These are phyloP conservation scores for Bipolaris zeicola DNA, from an alignment of 2,329 filamentous ascomycete species.

Conservation along the genomic window DNA sequence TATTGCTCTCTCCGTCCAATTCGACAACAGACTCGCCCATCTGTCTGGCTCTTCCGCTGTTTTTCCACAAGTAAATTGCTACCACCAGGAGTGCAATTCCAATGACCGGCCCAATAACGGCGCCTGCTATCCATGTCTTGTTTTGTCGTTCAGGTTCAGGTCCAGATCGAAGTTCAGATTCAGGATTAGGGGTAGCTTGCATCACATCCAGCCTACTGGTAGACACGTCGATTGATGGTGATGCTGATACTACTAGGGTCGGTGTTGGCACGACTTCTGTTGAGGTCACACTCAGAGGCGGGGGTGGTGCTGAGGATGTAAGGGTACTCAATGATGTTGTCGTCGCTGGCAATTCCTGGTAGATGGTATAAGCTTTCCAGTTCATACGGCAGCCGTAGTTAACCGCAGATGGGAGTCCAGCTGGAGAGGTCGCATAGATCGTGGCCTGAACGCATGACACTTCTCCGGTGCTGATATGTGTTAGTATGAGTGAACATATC, in stretches of 20 bases:
- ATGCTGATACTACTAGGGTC: background rate
- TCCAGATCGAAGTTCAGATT: background rate
- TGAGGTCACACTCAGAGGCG: background rate
- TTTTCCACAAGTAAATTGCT: background rate
- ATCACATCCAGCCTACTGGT: background rate
- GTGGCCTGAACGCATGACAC: constrained; percentile 3
- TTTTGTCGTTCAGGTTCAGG: background rate
- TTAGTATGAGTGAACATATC: background rate
- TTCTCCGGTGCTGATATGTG: background rate
- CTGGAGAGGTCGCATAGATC: constrained; percentile 4
- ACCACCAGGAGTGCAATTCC: background rate
- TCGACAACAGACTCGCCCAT: background rate
- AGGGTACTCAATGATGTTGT: background rate
- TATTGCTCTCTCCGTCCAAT: background rate
- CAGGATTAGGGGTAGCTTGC: background rate
- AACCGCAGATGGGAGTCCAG: constrained; percentile 2
- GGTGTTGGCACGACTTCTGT: background rate
- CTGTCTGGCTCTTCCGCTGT: background rate
- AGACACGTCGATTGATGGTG: background rate
- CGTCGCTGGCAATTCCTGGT: background rate
- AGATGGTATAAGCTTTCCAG: background rate
- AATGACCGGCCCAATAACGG: background rate
- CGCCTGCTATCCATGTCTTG: background rate
- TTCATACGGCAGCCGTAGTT: constrained; percentile 1
- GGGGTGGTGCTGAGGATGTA: background rate